These are phyloP conservation scores for Boletellus sp. DNA, from an alignment of 768 basidiomycete species.

Conservation along the genomic window DNA sequence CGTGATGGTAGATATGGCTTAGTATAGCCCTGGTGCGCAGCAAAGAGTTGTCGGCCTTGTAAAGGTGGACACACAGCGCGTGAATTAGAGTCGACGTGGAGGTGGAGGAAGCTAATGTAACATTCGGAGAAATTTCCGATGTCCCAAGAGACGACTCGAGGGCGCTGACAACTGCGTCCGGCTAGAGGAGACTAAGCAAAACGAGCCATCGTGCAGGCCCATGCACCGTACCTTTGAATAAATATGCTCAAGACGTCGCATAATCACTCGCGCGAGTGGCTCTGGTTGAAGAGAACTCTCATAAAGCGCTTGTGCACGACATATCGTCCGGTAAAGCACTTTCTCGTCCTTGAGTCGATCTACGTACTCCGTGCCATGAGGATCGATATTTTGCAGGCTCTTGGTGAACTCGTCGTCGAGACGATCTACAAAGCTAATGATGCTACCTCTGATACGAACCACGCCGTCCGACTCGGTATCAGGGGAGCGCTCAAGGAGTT, in stretches of 20 bases:
- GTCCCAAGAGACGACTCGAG: slow-evolving; percentile 69
- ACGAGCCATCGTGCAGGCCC: background rate
- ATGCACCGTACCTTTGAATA: slow-evolving; percentile 78
- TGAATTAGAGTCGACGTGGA: slow-evolving; percentile 79
- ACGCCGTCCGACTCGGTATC: slow-evolving; percentile 63
- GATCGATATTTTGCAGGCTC: slow-evolving; percentile 96
- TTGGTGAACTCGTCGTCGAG: slow-evolving; percentile 98
- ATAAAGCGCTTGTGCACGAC: slow-evolving; percentile 88
- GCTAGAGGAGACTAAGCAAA: slow-evolving; percentile 45
- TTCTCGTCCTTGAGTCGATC: slow-evolving; percentile 96
- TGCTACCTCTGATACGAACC: slow-evolving; percentile 88
- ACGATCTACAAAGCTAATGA: slow-evolving; percentile 95
- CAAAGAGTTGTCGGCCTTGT: slow-evolving; percentile 87
- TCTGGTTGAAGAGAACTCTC: slow-evolving; percentile 76
- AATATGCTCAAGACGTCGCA: slow-evolving; percentile 95
- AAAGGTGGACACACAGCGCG: slow-evolving; percentile 85
- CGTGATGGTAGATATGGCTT: slow-evolving; percentile 95
- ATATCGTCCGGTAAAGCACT: slow-evolving; percentile 88
- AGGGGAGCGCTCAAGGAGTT: slow-evolving; percentile 78
- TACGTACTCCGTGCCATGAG: slow-evolving; percentile 98
- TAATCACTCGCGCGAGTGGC: slow-evolving; percentile 80
- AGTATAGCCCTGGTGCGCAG: slow-evolving; percentile 96
- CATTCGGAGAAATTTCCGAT: slow-evolving; percentile 57
- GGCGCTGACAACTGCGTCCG: slow-evolving; percentile 87
- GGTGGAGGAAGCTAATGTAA: slow-evolving; percentile 53